Evolutionary conservation across 495 filamentous ascomycete genomes (phyloP).

Genomic region (Neurospora sp.): DNA sequence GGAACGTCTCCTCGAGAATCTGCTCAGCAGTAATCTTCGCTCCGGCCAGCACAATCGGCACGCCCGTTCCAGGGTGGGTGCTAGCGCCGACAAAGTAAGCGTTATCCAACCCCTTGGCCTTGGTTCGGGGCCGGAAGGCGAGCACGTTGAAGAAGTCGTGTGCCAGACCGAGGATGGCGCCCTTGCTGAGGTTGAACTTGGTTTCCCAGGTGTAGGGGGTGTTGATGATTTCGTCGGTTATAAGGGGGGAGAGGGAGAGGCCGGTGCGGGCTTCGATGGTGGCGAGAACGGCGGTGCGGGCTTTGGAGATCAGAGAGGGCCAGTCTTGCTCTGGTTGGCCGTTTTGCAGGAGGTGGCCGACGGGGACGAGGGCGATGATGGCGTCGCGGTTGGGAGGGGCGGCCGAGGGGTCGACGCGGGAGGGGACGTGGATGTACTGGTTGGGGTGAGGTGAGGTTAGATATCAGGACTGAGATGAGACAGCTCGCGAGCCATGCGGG

Average conservation of each 20-base stretch:
- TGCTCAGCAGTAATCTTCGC: conserved; percentile 50
- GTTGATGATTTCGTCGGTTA: conserved; percentile 52
- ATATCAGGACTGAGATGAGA: too few species aligned
- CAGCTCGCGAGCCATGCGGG: too few species aligned
- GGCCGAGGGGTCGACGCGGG: conserved; percentile 51
- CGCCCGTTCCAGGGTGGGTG: conserved; percentile 64
- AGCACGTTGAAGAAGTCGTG: conserved; percentile 67
- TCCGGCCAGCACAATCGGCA: conserved; percentile 58
- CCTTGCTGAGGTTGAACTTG: conserved; percentile 60
- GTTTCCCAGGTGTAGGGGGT: conserved; percentile 50
- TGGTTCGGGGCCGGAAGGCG: conserved; percentile 50
- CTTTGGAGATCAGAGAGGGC: conserved; percentile 38
- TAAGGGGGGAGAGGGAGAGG: conserved; percentile 27
- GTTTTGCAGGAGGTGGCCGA: conserved; percentile 46
- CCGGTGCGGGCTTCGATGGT: conserved; percentile 48
- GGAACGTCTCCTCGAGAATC: conserved; percentile 40
- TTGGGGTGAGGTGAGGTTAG: neutral
- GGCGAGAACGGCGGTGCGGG: conserved; percentile 42
- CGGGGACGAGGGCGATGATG: conserved; percentile 56
- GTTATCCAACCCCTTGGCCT: conserved; percentile 35
- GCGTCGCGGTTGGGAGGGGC: conserved; percentile 52
- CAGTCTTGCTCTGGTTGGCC: conserved; percentile 43
- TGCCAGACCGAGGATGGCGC: conserved; percentile 56
- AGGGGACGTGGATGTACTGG: conserved; percentile 59
- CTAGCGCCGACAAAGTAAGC: conserved; percentile 60